phyloP scores from a whole-genome alignment of 305 asterid genomes.

The Rubia tinctorum region DNA sequence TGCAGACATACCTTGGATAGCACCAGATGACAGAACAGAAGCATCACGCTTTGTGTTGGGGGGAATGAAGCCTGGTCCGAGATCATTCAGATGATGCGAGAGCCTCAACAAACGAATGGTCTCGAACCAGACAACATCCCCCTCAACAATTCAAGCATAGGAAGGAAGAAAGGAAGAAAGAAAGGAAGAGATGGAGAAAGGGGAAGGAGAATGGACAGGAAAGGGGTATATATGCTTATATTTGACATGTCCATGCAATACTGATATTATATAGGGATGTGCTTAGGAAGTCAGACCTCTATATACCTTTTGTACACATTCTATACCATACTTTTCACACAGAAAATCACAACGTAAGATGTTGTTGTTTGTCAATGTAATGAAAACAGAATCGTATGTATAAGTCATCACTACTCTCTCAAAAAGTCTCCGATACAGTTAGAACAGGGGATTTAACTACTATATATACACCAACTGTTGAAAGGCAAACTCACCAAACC shows the following conservation, averaged over 20 bases:
- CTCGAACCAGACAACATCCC: slow-evolving; percentile 59
- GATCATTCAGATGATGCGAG: slow-evolving; percentile 38
- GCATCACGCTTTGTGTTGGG: slow-evolving; percentile 31
- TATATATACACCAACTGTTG: neutral
- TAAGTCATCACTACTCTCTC: slow-evolving; percentile 7
- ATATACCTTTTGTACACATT: slow-evolving; percentile 30
- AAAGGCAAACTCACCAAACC: neutral
- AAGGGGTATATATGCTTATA: slow-evolving; percentile 13
- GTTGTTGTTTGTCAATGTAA: slow-evolving; percentile 7
- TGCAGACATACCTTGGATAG: neutral
- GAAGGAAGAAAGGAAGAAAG: neutral
- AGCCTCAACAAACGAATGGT: slow-evolving; percentile 31
- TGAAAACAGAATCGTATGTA: neutral
- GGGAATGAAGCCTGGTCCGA: slow-evolving; percentile 99
- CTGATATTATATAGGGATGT: neutral
- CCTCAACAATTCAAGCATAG: neutral
- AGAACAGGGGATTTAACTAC: neutral
- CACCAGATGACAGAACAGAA: neutral
- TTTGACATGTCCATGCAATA: slow-evolving; percentile 37
- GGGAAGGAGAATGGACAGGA: neutral
- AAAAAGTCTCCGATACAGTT: neutral
- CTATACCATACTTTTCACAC: slow-evolving; percentile 39
- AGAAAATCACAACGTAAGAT: slow-evolving; percentile 15
- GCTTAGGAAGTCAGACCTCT: slow-evolving; percentile 29
- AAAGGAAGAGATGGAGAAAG: neutral